Base-by-base conservation (phyloP, 1,284 basidiomycete species). In the Irpex sp. region DNA sequence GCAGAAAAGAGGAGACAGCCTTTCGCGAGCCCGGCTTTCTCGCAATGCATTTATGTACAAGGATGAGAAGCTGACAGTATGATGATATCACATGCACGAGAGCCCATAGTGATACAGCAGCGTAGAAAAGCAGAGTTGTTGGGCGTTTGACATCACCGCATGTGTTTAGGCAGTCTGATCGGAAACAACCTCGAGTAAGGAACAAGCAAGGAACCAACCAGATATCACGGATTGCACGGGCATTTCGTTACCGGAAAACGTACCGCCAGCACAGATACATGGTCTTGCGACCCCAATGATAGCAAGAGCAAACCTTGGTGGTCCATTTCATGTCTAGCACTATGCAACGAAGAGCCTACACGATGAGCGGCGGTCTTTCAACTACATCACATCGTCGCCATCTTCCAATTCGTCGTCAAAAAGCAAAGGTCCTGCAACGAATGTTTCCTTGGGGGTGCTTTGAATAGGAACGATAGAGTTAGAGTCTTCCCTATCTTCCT, bases 381-480 rank as follows among this genome's bases (percentile, higher is more conserved):
- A 9, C 33, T 21, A 36, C 56, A 58, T 19, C 21, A 21, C 21
- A 58, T 21, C 56, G 4, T 65, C 66, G 11, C 59, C 57, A 15
- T 57, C 61, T 5, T 33, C 55, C n/a, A 43, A 61, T 5, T 67
- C 65, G 49, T 67, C 66, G 8, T 31, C 59, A 51, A 70, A 70
- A 53, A 70, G 61, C 21, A 63, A 64, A 9, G 69, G 69, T 8
- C 69, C 69, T 26, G 65, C 65, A n/a, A 70, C 35, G 4, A 33
- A 60, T 33, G n/a, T 49, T 57, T 11, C 53, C n/a, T 50, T 50
- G 49, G 49, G 49, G 49, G n/a, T 8, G 17, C 7, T 9, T 8
- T 21, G 49, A n/a, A 17, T 21, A 50, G 49, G n/a, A 50, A n/a
- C 49, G 49, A 17, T 4, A 50, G 17, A 21, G 19, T n/a, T 46